phyloP scores from a whole-genome alignment of 2,329 filamentous ascomycete species.

The Alternaria brassicae region DNA sequence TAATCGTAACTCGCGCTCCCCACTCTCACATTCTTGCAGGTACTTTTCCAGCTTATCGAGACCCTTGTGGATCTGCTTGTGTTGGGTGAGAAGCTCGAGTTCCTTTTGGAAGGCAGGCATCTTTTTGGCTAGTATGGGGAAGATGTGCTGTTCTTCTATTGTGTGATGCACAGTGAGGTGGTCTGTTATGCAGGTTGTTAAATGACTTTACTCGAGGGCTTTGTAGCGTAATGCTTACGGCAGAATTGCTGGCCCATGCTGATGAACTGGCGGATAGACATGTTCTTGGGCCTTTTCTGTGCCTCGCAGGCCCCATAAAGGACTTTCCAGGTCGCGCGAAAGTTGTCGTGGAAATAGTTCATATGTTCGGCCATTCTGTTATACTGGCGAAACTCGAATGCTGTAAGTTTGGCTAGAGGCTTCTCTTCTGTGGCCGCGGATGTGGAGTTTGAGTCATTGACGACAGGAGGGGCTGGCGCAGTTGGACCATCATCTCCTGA shows the following conservation, averaged over 20 bases:
- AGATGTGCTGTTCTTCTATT: conserved; percentile 84
- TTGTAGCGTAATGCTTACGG: conserved; percentile 23
- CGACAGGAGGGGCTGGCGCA: conserved; percentile 5
- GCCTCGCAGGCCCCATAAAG: conserved; percentile 71
- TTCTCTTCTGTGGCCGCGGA: conserved; percentile 33
- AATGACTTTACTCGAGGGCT: neutral
- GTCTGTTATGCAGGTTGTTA: neutral
- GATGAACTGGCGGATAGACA: conserved; percentile 75
- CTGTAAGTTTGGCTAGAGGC: conserved; percentile 67
- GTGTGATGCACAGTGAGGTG: conserved; percentile 78
- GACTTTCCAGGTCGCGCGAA: conserved; percentile 67
- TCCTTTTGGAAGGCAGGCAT: conserved; percentile 78
- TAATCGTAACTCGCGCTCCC: conserved; percentile 67
- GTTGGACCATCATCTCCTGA: conserved; percentile 5
- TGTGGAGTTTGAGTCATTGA: conserved; percentile 2
- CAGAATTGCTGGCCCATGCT: conserved; percentile 72
- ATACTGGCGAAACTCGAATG: conserved; percentile 71
- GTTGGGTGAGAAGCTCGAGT: conserved; percentile 75
- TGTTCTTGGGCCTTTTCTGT: conserved; percentile 65
- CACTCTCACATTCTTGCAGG: conserved; percentile 65
- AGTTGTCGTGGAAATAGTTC: conserved; percentile 66
- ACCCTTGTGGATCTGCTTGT: conserved; percentile 78
- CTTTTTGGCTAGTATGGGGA: conserved; percentile 75
- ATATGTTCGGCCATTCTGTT: conserved; percentile 78
- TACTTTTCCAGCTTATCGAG: conserved; percentile 73